Evolutionary conservation across 108 stramenopile genomes (phyloP).

Genomic region (Fistulifera pelliculosa): DNA sequence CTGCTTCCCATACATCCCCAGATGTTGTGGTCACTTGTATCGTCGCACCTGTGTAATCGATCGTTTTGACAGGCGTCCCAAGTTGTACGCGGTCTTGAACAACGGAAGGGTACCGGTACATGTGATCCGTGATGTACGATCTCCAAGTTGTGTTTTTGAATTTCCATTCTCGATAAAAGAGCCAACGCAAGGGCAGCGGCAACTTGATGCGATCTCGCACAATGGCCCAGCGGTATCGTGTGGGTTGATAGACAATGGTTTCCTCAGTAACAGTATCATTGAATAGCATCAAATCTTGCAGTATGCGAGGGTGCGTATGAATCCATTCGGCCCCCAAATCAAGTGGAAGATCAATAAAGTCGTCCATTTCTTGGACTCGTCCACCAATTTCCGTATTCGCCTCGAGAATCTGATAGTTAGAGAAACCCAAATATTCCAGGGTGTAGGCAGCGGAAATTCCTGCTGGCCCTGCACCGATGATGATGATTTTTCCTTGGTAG

Average conservation of each 20-base stretch:
- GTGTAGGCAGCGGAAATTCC: slow-evolving; percentile 18
- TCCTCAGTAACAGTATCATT: no score
- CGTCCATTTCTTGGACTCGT: slow-evolving; percentile 8
- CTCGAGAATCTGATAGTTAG: slow-evolving; percentile 14
- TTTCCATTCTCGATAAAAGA: slow-evolving; percentile 1
- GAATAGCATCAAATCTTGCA: no score
- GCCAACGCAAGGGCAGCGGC: background rate
- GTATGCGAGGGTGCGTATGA: background rate
- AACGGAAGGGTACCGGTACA: slow-evolving; percentile 6
- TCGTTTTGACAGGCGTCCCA: background rate
- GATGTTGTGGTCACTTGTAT: slow-evolving; percentile 1
- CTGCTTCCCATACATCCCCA: background rate
- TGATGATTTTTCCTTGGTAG: background rate
- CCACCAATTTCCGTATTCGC: slow-evolving; percentile 13
- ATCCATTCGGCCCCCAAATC: slow-evolving; percentile 25
- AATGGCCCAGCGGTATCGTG: background rate
- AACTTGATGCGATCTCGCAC: background rate
- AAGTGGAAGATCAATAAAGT: slow-evolving; percentile 15
- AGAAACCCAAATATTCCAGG: slow-evolving; percentile 9
- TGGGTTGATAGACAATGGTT: background rate
- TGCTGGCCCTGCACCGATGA: slow-evolving; percentile 27
- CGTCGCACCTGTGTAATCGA: slow-evolving; percentile 3
- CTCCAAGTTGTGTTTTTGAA: slow-evolving; percentile 17
- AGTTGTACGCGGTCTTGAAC: slow-evolving; percentile 5
- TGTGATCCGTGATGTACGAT: background rate